Base-by-base conservation (phyloP, 257 asterid species). In the Solanum virginianum region DNA sequence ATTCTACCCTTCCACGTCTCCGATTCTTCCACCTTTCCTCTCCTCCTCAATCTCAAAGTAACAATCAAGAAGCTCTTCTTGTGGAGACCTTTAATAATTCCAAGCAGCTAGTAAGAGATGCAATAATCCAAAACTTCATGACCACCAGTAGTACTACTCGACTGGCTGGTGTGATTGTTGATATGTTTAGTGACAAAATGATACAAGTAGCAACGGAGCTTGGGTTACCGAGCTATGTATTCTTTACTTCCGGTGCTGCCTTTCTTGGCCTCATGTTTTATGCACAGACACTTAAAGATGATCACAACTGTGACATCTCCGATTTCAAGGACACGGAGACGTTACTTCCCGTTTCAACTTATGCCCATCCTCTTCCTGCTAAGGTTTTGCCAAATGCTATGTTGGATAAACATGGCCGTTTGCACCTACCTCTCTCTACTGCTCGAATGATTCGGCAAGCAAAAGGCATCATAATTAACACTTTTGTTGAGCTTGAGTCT, bases 401-500 rank as follows among this genome's bases (percentile, higher is more conserved):
- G 80, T 1, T 87, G 10, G 88, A 86, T 20, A 84, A 68, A 75
- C 53, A 56, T 29, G 84, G 85, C 43, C 14, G 81, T 22, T 75
- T 68, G 32, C 86, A 14, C 14, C 5, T 47, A 36, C 57, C 69
- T 14, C 10, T 81, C 59, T 81, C 72, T 65, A 57, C 72, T n/a
- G 84, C 69, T 57, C 56, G 75, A 24, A 10, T 60, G 41, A 60
- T 57, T 26, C 69, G 84, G 6, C 56, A 86, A 29, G 66, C 83
- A 1, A 90, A 83, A 63, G 96, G 91, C 3, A 80, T 93, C 2
- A 71, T 93, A 10, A 47, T 91, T 20, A 93, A 93, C 75, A 90
- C 94, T 1, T 93, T 91, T 66, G 22, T 69, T 14, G 96, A 89
- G 32, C 89, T 93, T 15, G 96, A 91, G 72, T 18, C 87, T 1